Conservation (phyloP, 108 stramenopile genomes). For the Ochromonas danica region DNA sequence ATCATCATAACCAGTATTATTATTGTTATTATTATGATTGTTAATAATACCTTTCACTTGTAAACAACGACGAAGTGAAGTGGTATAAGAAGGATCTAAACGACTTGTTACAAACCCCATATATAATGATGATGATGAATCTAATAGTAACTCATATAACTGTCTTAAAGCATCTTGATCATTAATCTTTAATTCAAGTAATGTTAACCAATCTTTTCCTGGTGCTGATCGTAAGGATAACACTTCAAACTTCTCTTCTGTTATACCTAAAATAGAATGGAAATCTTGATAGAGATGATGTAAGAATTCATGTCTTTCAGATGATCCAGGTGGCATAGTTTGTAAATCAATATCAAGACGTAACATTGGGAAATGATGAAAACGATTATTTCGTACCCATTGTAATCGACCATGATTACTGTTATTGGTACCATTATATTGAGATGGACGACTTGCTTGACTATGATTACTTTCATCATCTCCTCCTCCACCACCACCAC, state of each 20-base stretch:
- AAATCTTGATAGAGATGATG: neutral
- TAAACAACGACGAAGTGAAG: too few relatives aligned
- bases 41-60: neutral
- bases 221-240: neutral
- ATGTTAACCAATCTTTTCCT: neutral
- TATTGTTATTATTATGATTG: neutral
- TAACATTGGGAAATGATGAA: neutral
- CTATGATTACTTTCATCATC: neutral
- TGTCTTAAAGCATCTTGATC: neutral
- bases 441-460: neutral
- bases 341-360: neutral
- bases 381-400: neutral
- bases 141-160: neutral
- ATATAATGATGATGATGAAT: conserved; percentile 18
- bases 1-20: neutral
- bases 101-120: neutral
- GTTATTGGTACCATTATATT: neutral
- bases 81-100: conserved; percentile 15
- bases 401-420: neutral
- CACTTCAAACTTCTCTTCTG: neutral
- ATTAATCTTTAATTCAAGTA: neutral
- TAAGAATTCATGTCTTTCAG: neutral
- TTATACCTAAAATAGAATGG: neutral
- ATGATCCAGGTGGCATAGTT: neutral
- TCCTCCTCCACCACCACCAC: neutral